phyloP scores from a whole-genome alignment of 1,284 basidiomycete species.

The Tremellales sp. region DNA sequence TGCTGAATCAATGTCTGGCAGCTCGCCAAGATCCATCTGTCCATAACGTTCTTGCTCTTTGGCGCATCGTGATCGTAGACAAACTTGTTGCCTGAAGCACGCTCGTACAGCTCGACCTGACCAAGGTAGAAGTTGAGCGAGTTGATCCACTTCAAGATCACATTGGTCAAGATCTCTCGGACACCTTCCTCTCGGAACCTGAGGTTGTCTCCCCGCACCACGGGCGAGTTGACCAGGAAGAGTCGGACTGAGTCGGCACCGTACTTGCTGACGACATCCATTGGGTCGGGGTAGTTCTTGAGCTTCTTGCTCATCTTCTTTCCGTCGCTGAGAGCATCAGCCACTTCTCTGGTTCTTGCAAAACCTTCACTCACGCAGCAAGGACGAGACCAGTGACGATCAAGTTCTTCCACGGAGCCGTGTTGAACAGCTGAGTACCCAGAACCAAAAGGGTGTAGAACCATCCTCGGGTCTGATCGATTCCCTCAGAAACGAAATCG shows the following conservation, averaged over 20 bases:
- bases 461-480: conserved; percentile 95
- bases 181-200: conserved; percentile 98
- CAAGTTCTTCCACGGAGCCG: conserved; percentile 96
- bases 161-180: conserved; percentile 89
- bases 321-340: conserved; percentile 63
- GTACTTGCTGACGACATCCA: conserved; percentile 81
- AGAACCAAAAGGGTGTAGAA: conserved; percentile 98
- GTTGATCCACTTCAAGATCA: conserved; percentile 98
- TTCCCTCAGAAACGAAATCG: conserved; percentile 98
- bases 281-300: conserved; percentile 98
- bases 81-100: conserved; percentile 74
- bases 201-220: conserved; percentile 95
- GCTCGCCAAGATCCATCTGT: conserved; percentile 94
- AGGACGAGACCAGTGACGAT: conserved; percentile 95
- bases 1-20: conserved; percentile 94
- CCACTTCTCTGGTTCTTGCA: too few species aligned
- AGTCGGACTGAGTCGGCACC: conserved; percentile 96
- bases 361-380: conserved; percentile 63
- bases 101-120: conserved; percentile 85
- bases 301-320: conserved; percentile 99
- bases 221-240: conserved; percentile 98
- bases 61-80: conserved; percentile 80
- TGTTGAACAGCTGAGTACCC: conserved; percentile 88
- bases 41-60: conserved; percentile 93
- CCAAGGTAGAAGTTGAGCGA: conserved; percentile 99